phyloP scores from a whole-genome alignment of 805 yeast genomes.

The Sungouiella thailandica region DNA sequence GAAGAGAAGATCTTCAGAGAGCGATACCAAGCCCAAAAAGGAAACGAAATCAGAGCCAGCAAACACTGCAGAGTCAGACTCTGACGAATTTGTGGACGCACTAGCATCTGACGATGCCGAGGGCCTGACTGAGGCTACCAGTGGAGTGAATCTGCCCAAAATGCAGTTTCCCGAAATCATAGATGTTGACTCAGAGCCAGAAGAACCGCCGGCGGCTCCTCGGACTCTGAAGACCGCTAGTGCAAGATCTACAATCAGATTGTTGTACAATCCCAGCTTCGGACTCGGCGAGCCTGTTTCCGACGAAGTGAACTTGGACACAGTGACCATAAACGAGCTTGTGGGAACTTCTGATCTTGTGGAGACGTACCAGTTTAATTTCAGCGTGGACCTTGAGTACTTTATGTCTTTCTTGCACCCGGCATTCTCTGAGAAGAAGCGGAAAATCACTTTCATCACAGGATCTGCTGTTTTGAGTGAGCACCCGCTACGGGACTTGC shows the following conservation, averaged over 20 bases:
- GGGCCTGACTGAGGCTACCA: too few relatives aligned
- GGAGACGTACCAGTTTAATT: slow-evolving; percentile 45
- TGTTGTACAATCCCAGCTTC: slow-evolving; percentile 25
- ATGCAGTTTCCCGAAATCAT: background rate
- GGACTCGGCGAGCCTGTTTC: slow-evolving; percentile 3
- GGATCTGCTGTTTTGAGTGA: slow-evolving; percentile 17
- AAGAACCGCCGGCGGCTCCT: background rate
- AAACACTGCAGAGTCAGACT: background rate
- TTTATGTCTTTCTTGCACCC: slow-evolving; percentile 30
- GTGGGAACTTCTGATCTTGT: slow-evolving; percentile 28
- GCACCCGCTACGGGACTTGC: slow-evolving; percentile 2
- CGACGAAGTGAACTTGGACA: slow-evolving; percentile 19
- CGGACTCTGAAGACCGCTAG: background rate
- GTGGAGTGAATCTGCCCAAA: background rate
- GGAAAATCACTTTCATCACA: slow-evolving; percentile 26
- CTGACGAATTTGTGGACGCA: background rate
- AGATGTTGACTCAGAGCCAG: slow-evolving; percentile 3
- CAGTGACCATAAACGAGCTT: slow-evolving; percentile 23
- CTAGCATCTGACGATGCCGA: background rate
- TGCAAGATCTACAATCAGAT: slow-evolving; percentile 17
- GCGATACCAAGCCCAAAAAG: background rate
- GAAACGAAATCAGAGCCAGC: too few relatives aligned
- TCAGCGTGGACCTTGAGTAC: slow-evolving; percentile 38
- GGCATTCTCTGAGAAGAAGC: slow-evolving; percentile 11
- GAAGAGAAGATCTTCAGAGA: background rate